Evolutionary conservation across 805 yeast species (phyloP), one percentile per base, ranked within the genome.

Genomic region (Ogataea ramenticola): DNA sequence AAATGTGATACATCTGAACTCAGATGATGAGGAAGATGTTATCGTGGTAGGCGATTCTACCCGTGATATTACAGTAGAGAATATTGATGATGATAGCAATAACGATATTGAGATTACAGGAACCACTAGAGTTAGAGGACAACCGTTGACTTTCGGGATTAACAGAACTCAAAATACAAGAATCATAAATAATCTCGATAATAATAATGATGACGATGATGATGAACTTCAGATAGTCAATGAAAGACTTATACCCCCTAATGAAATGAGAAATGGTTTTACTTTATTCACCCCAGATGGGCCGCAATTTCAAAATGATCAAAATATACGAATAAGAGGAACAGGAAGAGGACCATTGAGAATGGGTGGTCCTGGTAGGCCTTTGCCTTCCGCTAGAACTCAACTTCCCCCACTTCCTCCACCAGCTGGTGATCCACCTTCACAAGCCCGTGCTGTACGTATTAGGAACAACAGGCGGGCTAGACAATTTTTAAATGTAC

Each of bases 111-210:
- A 41, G 17, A 41, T 41, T 7, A 41, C 43, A 26, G 26, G 37
- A 22, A 16, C 32, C 22, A 32, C n/a, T 26, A 32, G 26, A 6
- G 38, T 40, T 26, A 14, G 26, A 3, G 38, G 19, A 20, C 32
- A 31, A 8, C 38, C 11, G 27, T 17, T 19, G 12, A 12, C 6
- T 16, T 30, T 17, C 14, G 22, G 24, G 8, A 17, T 41, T 24
- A 39, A 46, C 24, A 31, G 26, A 4, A 42, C 39, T 40, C 46
- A 45, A 19, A 42, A 44, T 19, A 29, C 24, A 7, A 45, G 38
- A 15, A 46, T 44, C 3, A 42, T 34, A 7, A 39, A 7, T 15
- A 2, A 37, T 33, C n/a, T 16, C 12, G 12, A 22, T 22, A 35
- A 35, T 35, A 35, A 24, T 22, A 22, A 36, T 15, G 31, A 36